Conservation (phyloP, 225 moss, liverwort and hornwort species). For the Ulota crispa region DNA sequence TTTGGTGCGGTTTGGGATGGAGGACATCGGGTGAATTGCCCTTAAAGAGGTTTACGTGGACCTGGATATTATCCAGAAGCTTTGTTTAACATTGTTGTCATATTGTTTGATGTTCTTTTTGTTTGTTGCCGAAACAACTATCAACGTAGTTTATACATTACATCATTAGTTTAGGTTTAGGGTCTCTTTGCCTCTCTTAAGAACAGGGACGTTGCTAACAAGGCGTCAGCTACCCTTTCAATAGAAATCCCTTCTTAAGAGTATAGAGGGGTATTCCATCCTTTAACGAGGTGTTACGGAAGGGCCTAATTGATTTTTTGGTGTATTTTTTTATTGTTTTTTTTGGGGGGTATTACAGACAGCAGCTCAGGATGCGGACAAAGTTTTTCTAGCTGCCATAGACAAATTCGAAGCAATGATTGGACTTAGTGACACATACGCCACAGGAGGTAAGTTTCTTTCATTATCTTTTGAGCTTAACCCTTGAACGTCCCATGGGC, state of each 20-base stretch:
- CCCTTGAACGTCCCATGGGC: no score
- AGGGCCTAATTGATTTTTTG: not conserved
- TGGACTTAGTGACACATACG: constrained; percentile 71
- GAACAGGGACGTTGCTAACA: not conserved
- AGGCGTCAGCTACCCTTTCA: not conserved
- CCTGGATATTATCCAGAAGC: not conserved
- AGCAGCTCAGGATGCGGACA: constrained; percentile 92
- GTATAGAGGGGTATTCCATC: no score
- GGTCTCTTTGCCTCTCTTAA: not conserved
- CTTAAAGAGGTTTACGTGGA: not conserved
- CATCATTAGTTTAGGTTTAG: not conserved
- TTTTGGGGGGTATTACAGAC: constrained; percentile 36
- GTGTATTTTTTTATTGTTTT: not conserved
- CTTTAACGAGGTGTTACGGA: no score
- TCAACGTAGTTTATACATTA: not conserved
- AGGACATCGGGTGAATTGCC: no score
- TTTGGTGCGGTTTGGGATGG: no score
- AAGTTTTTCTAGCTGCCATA: constrained; percentile 86
- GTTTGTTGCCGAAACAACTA: not conserved
- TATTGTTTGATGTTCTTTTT: not conserved
- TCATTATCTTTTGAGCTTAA: constrained; percentile 3
- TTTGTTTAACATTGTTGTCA: not conserved
- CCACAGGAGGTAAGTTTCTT: constrained; percentile 60
- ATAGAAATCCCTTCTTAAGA: not conserved
- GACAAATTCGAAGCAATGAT: constrained; percentile 98